Evolutionary conservation across 768 basidiomycete genomes (phyloP).

Genomic region (Mycena indigotica): DNA sequence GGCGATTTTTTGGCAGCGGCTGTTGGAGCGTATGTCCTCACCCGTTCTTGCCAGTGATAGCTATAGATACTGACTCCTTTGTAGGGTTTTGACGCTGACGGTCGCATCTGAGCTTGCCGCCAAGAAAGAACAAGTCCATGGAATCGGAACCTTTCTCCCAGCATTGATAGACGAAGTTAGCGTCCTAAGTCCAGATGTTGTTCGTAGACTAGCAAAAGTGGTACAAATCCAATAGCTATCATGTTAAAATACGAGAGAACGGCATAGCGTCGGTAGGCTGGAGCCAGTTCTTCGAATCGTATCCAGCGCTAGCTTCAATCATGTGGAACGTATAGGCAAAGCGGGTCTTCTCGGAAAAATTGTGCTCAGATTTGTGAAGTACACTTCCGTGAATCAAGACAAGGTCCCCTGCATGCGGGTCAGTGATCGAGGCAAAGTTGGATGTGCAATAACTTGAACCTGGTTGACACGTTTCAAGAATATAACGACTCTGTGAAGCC

Average conservation of each 20-base stretch:
- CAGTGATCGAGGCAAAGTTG: not conserved
- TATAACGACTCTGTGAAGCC: conserved; percentile 48
- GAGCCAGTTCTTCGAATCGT: conserved; percentile 94
- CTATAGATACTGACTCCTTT: conserved; percentile 6
- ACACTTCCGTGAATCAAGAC: conserved; percentile 94
- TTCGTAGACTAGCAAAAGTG: conserved; percentile 36
- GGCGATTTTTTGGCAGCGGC: conserved; percentile 81
- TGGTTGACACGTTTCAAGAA: conserved; percentile 72
- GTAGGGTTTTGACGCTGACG: conserved; percentile 59
- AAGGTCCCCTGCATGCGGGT: conserved; percentile 63
- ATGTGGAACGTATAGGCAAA: conserved; percentile 97
- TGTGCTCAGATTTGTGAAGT: conserved; percentile 88
- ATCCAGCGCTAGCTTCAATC: conserved; percentile 76
- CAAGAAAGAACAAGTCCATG: conserved; percentile 49
- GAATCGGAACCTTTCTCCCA: conserved; percentile 66
- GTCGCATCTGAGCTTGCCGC: conserved; percentile 65
- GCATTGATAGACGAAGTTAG: conserved; percentile 64
- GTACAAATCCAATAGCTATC: conserved; percentile 11
- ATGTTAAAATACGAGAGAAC: conserved; percentile 60
- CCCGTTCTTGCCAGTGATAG: not conserved
- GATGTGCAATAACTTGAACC: conserved; percentile 42
- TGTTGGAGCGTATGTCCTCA: conserved; percentile 67
- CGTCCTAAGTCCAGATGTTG: conserved; percentile 34
- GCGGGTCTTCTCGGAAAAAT: conserved; percentile 73
- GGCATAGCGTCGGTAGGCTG: conserved; percentile 86